A percentile compares a stretch with the other conserved stretches of the same genome.
These are phyloP conservation scores for Trematosphaeria pertusa DNA, from an alignment of 2,329 filamentous ascomycete genomes.

Conservation along the genomic window DNA sequence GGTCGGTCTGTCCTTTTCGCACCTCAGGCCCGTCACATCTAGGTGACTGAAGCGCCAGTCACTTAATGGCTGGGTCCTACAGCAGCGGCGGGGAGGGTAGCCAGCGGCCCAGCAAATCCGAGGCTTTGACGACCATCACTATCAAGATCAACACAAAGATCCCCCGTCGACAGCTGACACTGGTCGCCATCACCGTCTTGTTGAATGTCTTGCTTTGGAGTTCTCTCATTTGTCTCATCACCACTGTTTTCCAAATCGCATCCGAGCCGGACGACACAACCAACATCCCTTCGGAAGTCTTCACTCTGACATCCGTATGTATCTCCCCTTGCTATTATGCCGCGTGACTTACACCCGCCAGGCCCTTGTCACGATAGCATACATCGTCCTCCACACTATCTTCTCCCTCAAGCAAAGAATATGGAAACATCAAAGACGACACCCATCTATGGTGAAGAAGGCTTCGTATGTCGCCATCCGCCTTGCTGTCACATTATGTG, in stretches of 20 bases:
- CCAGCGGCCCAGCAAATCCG: constrained; percentile 20
- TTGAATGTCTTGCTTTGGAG: constrained; percentile 45
- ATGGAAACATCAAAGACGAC: constrained; percentile 34
- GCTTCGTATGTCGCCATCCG: constrained; percentile 44
- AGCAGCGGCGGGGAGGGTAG: constrained; percentile 27
- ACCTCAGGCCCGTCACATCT: neutral
- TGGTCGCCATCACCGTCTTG: constrained; percentile 42
- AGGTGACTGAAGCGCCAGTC: constrained; percentile 13
- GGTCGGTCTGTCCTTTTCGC: neutral
- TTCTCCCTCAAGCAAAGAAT: constrained; percentile 41
- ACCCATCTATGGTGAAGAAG: constrained; percentile 32
- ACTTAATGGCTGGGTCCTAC: constrained; percentile 31
- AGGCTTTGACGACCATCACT: constrained; percentile 12
- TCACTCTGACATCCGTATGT: constrained; percentile 43
- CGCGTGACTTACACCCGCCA: constrained; percentile 23
- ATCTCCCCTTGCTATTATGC: neutral
- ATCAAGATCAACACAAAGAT: constrained; percentile 22
- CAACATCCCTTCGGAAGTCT: constrained; percentile 38
- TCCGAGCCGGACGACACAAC: constrained; percentile 35
- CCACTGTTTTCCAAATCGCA: constrained; percentile 38
- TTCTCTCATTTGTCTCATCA: constrained; percentile 35
- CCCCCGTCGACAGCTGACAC: constrained; percentile 38
- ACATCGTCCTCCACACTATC: constrained; percentile 44
- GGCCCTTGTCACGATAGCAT: constrained; percentile 42
- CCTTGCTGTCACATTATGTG: constrained; percentile 37